phyloP scores from a whole-genome alignment of 2,329 filamentous ascomycete species.

The Dactylellina parvicollis region DNA sequence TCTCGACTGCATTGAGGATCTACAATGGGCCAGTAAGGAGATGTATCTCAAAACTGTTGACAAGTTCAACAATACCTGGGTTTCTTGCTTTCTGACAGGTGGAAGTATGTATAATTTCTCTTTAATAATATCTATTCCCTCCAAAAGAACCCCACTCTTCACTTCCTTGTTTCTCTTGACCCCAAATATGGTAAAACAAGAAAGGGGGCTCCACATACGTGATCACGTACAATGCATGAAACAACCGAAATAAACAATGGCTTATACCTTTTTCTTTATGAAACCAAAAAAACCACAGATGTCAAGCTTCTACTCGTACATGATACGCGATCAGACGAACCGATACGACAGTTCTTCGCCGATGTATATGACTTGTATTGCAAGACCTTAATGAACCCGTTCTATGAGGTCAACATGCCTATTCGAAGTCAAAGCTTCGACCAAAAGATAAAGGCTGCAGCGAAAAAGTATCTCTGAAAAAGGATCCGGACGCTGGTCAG shows the following conservation, averaged over 20 bases:
- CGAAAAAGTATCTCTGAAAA: constrained; percentile 84
- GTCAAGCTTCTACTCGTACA: constrained; percentile 94
- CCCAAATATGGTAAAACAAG: constrained; percentile 15
- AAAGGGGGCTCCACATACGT: constrained; percentile 5
- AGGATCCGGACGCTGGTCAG: constrained; percentile 12
- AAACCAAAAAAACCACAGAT: constrained; percentile 62
- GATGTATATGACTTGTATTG: constrained; percentile 98
- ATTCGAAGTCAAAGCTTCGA: constrained; percentile 88
- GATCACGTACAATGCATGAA: background rate
- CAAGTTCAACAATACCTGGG: constrained; percentile 94
- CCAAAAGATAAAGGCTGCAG: constrained; percentile 81
- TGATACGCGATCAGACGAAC: constrained; percentile 92
- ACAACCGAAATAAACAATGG: constrained; percentile 5
- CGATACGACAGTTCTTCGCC: constrained; percentile 90
- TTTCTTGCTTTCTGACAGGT: constrained; percentile 92
- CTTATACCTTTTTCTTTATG: constrained; percentile 26
- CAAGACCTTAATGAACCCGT: constrained; percentile 96
- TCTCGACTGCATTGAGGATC: constrained; percentile 93
- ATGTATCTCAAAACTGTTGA: constrained; percentile 94
- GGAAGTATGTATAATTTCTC: constrained; percentile 66
- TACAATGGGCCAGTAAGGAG: constrained; percentile 83
- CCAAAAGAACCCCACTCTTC: constrained; percentile 12
- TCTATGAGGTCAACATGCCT: constrained; percentile 85
- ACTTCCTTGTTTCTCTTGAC: constrained; percentile 9
- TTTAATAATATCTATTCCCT: constrained; percentile 12